A percentile compares a stretch with the other conserved stretches of the same genome.
Conservation (phyloP, 148 eudicot genomes). For the Pharnaceum exiguum region DNA sequence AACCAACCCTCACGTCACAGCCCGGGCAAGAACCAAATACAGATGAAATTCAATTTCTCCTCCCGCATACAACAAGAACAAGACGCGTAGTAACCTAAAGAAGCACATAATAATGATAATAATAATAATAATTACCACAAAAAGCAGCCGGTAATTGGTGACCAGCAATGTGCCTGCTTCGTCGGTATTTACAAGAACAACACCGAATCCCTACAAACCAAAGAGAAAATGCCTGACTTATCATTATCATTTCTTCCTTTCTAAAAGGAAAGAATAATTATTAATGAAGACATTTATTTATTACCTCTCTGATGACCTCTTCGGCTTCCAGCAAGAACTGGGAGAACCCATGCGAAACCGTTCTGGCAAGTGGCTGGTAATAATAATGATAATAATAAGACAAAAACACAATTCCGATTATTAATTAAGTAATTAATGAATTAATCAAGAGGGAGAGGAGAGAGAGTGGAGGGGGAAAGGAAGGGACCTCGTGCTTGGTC, state of each 20-base stretch:
- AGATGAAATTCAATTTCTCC: too few species aligned
- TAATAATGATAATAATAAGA: neutral
- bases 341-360: slow-evolving; percentile 51
- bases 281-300: too few species aligned
- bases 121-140: slow-evolving; percentile 69
- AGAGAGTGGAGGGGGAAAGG: neutral
- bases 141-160: slow-evolving; percentile 86
- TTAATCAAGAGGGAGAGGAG: neutral
- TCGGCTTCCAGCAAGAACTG: slow-evolving; percentile 79
- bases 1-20: too few species aligned
- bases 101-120: too few species aligned
- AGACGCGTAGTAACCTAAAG: too few species aligned
- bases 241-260: too few species aligned
- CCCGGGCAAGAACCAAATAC: too few species aligned
- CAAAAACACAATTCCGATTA: neutral
- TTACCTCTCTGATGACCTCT: slow-evolving; percentile 71
- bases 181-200: slow-evolving; percentile 83
- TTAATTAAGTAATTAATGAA: neutral
- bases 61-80: too few species aligned
- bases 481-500: slow-evolving; percentile 72
- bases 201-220: slow-evolving; percentile 58
- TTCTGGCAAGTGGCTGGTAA: slow-evolving; percentile 50
- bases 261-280: too few species aligned
- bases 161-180: slow-evolving; percentile 89
- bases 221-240: neutral